Percentiles rank a stretch among this genome's conserved stretches.
Conservation (phyloP, 495 filamentous ascomycete species). For the Hypomontagnella submonticulosa region DNA sequence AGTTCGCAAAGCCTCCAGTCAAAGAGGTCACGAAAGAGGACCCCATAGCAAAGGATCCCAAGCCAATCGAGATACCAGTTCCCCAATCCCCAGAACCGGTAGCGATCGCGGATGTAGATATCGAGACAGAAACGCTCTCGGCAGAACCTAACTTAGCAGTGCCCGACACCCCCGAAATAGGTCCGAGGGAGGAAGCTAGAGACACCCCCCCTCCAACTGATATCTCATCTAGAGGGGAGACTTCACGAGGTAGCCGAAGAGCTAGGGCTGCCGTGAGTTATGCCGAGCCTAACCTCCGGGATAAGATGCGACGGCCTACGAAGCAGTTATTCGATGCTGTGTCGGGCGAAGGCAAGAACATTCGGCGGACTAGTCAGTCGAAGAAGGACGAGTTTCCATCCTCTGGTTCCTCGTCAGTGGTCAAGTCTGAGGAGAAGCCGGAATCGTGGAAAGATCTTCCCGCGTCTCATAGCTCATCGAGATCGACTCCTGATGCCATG, state of each 20-base stretch:
- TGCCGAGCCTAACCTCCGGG: slow-evolving; percentile 83
- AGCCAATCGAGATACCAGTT: slow-evolving; percentile 43
- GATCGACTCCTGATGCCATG: slow-evolving; percentile 31
- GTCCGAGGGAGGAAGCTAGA: slow-evolving; percentile 49
- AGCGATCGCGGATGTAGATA: slow-evolving; percentile 36
- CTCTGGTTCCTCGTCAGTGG: slow-evolving; percentile 36
- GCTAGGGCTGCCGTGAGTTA: slow-evolving; percentile 78
- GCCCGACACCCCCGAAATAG: slow-evolving; percentile 51
- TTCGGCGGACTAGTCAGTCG: slow-evolving; percentile 49
- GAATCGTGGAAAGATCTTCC: slow-evolving; percentile 37
- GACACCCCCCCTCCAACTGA: slow-evolving; percentile 68
- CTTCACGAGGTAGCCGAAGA: slow-evolving; percentile 70
- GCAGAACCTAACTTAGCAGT: slow-evolving; percentile 44
- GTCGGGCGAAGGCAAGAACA: slow-evolving; percentile 60
- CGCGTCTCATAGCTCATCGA: slow-evolving; percentile 14
- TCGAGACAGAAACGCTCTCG: slow-evolving; percentile 49
- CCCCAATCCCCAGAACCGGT: slow-evolving; percentile 28
- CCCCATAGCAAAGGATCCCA: slow-evolving; percentile 19
- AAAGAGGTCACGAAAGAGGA: slow-evolving; percentile 38
- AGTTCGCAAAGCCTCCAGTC: slow-evolving; percentile 42
- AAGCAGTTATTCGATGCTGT: slow-evolving; percentile 81
- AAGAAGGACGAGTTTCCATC: slow-evolving; percentile 46
- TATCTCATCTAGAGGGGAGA: slow-evolving; percentile 60
- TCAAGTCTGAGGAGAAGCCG: slow-evolving; percentile 40
- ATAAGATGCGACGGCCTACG: slow-evolving; percentile 87